Evolutionary conservation across 164 flowering plant species (phyloP), one percentile per base, ranked within the genome.

Genomic region (Brasenia schreberi): DNA sequence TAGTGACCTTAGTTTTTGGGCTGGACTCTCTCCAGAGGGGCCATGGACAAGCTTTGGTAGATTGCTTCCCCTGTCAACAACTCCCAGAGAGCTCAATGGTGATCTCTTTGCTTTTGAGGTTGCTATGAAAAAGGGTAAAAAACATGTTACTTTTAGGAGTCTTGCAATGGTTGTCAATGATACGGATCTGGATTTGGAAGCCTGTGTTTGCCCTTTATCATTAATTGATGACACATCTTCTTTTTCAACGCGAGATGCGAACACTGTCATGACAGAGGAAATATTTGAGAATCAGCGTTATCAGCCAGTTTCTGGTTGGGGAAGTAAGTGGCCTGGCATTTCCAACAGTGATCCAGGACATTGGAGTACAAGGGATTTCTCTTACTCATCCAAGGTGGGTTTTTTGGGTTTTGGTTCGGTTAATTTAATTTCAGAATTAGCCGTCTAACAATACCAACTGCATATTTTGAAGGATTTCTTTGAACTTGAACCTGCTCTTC

Each of bases 81-180:
- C 82, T 62, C 93, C 99, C 4, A 92, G 78, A 81, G 70, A 71
- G 59, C 65, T 95, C 59, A 71, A 79, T 39, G 80, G 76, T 66
- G 84, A 85, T 60, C 83, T 79, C 67, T 19, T 91, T 68, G 97
- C 92, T 7, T 64, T 92, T 75, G 97, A 95, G 74, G 89, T 90
- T 59, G 70, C 78, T 64, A 82, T 84, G 86, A 87, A 77, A 77
- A 86, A 88, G 80, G 97, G 97, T 14, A 95, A 86, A 85, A 95
- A 90, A 73, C 97, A 92, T 81, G 97, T 79, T 66, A 72, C 86
- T 53, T 78, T 95, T 65, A 82, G 99, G 75, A 78, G 91, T 69
- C 92, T 95, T 66, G 91, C 84, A 63, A 81, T 84, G 5, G 86
- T 88, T 67, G 75, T 80, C 11, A 95, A 95, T 81, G 97, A 92